Percentiles rank a stretch among this genome's conserved stretches.
These are phyloP conservation scores for Ganoderma multipileum DNA, from an alignment of 1,284 basidiomycete genomes.

Conservation along the genomic window DNA sequence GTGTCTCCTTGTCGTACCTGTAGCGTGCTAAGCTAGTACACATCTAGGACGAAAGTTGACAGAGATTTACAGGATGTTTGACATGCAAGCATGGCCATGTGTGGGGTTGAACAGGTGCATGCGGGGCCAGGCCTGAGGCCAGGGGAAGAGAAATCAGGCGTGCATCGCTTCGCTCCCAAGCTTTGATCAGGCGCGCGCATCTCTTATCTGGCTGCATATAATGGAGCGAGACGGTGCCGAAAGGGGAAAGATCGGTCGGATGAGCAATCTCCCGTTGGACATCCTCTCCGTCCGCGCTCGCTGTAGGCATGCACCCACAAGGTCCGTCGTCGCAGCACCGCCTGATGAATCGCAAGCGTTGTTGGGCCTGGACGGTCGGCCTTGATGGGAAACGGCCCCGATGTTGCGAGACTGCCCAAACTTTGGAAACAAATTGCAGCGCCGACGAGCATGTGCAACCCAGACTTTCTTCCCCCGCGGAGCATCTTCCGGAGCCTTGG, in stretches of 20 bases:
- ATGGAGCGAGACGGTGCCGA: neutral
- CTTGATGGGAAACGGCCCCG: conserved; percentile 3
- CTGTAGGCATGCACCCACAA: neutral
- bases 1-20: neutral
- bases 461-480: conserved; percentile 2
- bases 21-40: neutral
- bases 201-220: neutral
- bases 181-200: neutral
- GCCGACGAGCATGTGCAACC: conserved; percentile 10
- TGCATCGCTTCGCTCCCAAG: neutral
- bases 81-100: neutral
- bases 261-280: conserved; percentile 4
- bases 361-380: neutral
- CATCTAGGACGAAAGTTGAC: neutral
- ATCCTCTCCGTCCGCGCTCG: neutral
- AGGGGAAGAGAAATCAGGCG: neutral
- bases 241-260: neutral
- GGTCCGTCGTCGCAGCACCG: neutral
- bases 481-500: neutral
- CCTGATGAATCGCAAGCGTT: neutral
- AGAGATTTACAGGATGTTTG: neutral
- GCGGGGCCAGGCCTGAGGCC: neutral
- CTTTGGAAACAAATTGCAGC: conserved; percentile 1
- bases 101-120: neutral
- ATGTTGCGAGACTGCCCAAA: neutral